These are phyloP conservation scores for Zygosaccharomyces rouxii DNA, from an alignment of 805 yeast species.

Conservation along the genomic window DNA sequence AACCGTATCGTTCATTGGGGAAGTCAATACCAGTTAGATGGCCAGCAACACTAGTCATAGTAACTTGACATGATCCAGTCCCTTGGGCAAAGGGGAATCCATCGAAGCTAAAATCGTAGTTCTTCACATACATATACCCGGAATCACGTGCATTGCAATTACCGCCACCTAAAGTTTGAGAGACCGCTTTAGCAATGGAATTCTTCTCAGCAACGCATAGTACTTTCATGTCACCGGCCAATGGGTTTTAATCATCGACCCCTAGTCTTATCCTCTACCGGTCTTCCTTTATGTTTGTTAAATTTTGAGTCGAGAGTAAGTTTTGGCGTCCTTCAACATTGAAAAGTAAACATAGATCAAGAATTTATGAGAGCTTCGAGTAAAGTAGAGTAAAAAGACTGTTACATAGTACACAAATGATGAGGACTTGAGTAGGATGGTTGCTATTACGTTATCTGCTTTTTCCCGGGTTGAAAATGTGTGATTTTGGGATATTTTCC, in stretches of 20 bases:
- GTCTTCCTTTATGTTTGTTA: conserved; percentile 4
- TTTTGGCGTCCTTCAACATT: conserved; percentile 7
- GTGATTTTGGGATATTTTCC: neutral
- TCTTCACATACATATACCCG: conserved; percentile 59
- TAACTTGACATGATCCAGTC: conserved; percentile 66
- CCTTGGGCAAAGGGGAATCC: conserved; percentile 46
- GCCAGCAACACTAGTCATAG: conserved; percentile 91
- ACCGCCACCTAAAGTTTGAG: conserved; percentile 70
- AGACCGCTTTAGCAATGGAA: conserved; percentile 82
- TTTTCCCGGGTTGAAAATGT: neutral
- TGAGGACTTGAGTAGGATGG: neutral
- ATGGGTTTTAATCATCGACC: conserved; percentile 1
- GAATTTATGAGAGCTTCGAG: neutral
- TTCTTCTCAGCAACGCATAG: conserved; percentile 97
- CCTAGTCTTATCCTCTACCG: neutral
- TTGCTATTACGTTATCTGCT: no score
- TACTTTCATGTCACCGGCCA: conserved; percentile 49
- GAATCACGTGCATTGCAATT: conserved; percentile 45
- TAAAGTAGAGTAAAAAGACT: neutral
- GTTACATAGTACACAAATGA: neutral
- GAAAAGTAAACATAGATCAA: conserved; percentile 4
- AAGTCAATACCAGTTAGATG: conserved; percentile 70
- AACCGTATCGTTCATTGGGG: conserved; percentile 41
- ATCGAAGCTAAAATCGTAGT: conserved; percentile 69
- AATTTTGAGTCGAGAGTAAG: neutral